phyloP scores from a whole-genome alignment of 768 basidiomycete species.

The Kwoniella sp. region DNA sequence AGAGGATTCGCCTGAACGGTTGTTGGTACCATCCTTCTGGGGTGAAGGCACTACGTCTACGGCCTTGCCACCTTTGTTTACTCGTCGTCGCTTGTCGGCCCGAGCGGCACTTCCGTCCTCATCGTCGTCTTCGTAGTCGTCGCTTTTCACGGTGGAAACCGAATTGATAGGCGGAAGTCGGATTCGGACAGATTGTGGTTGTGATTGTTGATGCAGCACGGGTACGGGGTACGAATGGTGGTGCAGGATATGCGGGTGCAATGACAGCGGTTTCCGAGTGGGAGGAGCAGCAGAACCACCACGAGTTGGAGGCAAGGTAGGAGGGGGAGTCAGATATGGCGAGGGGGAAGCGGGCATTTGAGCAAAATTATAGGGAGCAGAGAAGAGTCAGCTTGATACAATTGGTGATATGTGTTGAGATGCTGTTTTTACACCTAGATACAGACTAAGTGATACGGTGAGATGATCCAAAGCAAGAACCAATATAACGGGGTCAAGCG shows the following conservation, averaged over 20 bases:
- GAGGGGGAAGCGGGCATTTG: slow-evolving; percentile 12
- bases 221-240: not conserved
- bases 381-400: slow-evolving; percentile 2
- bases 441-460: no score
- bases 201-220: not conserved
- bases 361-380: slow-evolving; percentile 3
- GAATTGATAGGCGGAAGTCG: slow-evolving; percentile 2
- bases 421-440: no score
- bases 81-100: slow-evolving; percentile 29
- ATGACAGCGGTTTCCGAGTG: slow-evolving; percentile 6
- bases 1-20: not conserved
- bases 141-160: slow-evolving; percentile 4
- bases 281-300: not conserved
- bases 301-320: slow-evolving; percentile 32
- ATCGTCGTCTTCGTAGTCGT: slow-evolving; percentile 11
- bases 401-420: not conserved
- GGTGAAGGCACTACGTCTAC: slow-evolving; percentile 12
- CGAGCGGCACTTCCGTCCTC: slow-evolving; percentile 11
- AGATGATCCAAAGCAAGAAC: no score
- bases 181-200: slow-evolving; percentile 4
- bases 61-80: slow-evolving; percentile 19
- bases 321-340: slow-evolving; percentile 43
- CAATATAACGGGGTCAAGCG: no score
- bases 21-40: slow-evolving; percentile 2
- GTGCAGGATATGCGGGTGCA: slow-evolving; percentile 1